Base-by-base conservation (phyloP, 441 rosid genomes). In the Euphorbia schlechtendalii region DNA sequence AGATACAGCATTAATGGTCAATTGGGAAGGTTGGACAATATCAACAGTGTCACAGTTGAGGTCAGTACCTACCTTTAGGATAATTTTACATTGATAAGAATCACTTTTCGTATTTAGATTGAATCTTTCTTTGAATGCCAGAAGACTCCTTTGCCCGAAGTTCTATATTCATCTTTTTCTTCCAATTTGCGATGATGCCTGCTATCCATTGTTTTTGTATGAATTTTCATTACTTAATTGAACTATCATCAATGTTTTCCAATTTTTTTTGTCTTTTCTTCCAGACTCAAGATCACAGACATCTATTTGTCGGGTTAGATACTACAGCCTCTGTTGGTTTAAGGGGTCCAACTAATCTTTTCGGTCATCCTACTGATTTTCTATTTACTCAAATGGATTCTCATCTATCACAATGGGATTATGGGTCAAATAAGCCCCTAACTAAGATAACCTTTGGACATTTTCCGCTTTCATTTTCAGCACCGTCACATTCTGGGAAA, bases 271-370 rank as follows among this genome's bases (percentile, higher is more conserved):
- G 63, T 64, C 69, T 24, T 69, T 22, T 66, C 46, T 34, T 73
- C 65, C 76, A 90, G 96, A 78, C 86, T 69, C 70, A 75, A 56
- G 83, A 83, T 62, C 75, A 80, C 62, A 85, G 78, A 58, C 87
- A 86, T 82, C 77, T 90, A 46, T 90, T 93, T 64, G 91, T 93
- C 30, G 96, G 95, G 67, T 72, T 93, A 71, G 99, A 93, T 69
- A 93, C 90, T 73, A 81, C 97, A 9, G 78, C 73, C 86, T 63
- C 82, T 45, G 77, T 85, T 67, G 96, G 99, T 34, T 61, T 88
- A 66, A 86, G 99, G 25, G 93, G 99, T 28, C 97, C 97, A 14
- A 93, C 96, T 28, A 90, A 90, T 81, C 88, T 93, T 64, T 86
- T 90, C 64, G 97, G 97, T 13, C 99, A 90, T 75, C 99, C 97